Evolutionary conservation across 2,329 filamentous ascomycete species (phyloP).

Genomic region (Penicillium sp.): DNA sequence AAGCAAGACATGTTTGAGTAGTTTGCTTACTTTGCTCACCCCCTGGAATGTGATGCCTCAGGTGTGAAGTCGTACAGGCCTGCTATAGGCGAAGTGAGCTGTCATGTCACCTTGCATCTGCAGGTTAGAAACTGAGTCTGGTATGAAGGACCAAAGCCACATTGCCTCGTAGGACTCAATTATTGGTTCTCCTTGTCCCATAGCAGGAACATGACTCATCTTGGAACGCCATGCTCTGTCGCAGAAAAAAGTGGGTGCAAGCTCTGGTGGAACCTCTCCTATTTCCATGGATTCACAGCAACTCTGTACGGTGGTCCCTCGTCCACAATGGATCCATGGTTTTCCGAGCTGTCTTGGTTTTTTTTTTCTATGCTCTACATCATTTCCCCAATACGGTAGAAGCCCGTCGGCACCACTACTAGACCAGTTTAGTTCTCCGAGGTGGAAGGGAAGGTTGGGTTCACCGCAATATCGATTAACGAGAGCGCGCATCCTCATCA

Average conservation of each 20-base stretch:
- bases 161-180: slow-evolving; percentile 13
- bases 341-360: background rate
- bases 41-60: background rate
- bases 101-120: slow-evolving; percentile 16
- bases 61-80: background rate
- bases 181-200: slow-evolving; percentile 17
- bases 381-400: background rate
- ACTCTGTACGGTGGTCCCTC: slow-evolving; percentile 10
- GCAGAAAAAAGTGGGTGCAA: slow-evolving; percentile 15
- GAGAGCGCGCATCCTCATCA: slow-evolving; percentile 24
- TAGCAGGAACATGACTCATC: background rate
- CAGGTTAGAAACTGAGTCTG: background rate
- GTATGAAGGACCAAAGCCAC: slow-evolving; percentile 1
- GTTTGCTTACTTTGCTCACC: background rate
- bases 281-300: slow-evolving; percentile 13
- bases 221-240: background rate
- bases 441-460: background rate
- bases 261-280: slow-evolving; percentile 25
- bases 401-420: background rate
- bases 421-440: background rate
- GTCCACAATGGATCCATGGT: slow-evolving; percentile 2
- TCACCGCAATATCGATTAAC: slow-evolving; percentile 9
- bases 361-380: background rate
- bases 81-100: background rate
- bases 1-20: background rate